Evolutionary conservation across 108 stramenopile genomes (phyloP).

Genomic region (Pinguiococcus pyrenoidosus): DNA sequence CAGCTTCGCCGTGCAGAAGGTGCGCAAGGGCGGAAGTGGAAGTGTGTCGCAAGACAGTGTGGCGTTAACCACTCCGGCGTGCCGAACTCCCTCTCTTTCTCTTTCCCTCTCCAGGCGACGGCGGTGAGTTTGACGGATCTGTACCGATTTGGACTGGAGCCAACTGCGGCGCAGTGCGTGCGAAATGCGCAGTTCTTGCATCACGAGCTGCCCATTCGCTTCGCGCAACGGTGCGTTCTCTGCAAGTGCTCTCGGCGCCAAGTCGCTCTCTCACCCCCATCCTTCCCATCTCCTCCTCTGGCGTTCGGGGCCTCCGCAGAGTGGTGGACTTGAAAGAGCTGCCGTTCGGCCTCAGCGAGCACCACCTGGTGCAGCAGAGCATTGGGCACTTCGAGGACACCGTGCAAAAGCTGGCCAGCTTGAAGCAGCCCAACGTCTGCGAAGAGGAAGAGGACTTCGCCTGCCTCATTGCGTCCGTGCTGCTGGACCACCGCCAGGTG

Average conservation of each 20-base stretch:
- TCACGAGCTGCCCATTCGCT: constrained; percentile 16
- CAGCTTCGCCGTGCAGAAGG: too few species aligned
- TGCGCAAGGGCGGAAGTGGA: too few species aligned
- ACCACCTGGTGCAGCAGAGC: constrained; percentile 4
- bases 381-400: neutral
- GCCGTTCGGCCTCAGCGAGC: constrained; percentile 15
- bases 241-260: too few species aligned
- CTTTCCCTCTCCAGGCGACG: too few species aligned
- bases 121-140: constrained; percentile 13
- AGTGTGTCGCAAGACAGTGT: too few species aligned
- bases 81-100: too few species aligned
- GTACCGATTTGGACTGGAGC: constrained; percentile 8
- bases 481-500: constrained; percentile 14
- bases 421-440: constrained; percentile 10
- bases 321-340: constrained; percentile 15
- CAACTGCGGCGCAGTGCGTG: neutral
- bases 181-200: constrained; percentile 17
- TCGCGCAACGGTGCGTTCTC: too few species aligned
- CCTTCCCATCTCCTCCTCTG: too few species aligned
- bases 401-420: neutral
- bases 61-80: too few species aligned
- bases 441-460: constrained; percentile 6
- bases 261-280: too few species aligned
- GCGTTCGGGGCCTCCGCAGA: too few species aligned
- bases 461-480: constrained; percentile 6